Evolutionary conservation across 306 rosid genomes (phyloP).

Genomic region (Gillenia trifoliata): DNA sequence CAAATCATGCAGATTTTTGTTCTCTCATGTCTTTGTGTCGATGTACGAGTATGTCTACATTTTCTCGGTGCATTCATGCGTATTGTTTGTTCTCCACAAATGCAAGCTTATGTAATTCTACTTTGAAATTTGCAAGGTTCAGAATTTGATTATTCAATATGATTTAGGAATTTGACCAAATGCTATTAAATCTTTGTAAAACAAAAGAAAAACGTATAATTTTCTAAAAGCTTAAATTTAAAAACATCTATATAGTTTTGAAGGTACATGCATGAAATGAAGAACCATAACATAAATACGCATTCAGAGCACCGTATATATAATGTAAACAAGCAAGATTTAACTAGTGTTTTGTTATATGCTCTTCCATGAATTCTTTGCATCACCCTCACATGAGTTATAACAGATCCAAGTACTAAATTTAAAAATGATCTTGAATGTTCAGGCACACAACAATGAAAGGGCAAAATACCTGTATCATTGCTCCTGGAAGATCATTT

Average conservation of each 20-base stretch:
- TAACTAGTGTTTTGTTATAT: background rate
- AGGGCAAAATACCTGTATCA: slow-evolving; percentile 64
- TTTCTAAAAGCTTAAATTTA: background rate
- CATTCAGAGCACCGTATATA: background rate
- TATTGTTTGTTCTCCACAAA: background rate
- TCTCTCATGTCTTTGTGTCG: background rate
- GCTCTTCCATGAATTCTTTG: background rate
- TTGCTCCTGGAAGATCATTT: slow-evolving; percentile 97
- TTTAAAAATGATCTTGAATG: background rate
- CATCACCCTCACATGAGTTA: background rate
- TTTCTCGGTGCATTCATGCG: no score
- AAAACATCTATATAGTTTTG: background rate
- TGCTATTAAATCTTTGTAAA: background rate
- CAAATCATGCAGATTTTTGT: background rate
- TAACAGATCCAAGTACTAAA: background rate
- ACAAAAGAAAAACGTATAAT: background rate
- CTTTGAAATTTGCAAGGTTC: background rate
- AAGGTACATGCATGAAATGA: background rate
- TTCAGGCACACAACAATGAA: background rate
- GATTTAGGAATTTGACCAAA: background rate
- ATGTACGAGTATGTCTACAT: background rate
- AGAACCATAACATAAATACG: background rate
- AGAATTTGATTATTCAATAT: background rate
- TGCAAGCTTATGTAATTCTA: background rate
- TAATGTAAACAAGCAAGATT: background rate